Evolutionary conservation across 176 grass and related monocot genomes (phyloP).

Genomic region (Microstegium vimineum): DNA sequence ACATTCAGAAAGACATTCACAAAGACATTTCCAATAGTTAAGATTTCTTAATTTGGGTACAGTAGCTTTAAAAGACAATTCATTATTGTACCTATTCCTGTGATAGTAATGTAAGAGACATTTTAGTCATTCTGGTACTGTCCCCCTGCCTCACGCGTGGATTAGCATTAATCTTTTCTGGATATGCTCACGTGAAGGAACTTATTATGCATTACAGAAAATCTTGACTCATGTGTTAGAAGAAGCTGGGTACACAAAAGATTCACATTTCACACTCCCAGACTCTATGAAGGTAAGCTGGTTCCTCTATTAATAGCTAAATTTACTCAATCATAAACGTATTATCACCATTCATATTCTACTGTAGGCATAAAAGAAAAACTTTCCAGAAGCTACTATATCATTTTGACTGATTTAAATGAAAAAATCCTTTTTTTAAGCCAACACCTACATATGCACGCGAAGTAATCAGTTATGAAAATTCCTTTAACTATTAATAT

Average conservation of each 20-base stretch:
- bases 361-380: background rate
- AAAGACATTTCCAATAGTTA: background rate
- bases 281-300: constrained; percentile 74
- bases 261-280: constrained; percentile 56
- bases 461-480: too few species aligned
- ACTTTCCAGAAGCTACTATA: background rate
- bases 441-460: too few species aligned
- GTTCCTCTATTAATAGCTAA: background rate
- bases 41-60: background rate
- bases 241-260: constrained; percentile 70
- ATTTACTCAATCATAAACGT: background rate
- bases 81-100: background rate
- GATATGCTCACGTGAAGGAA: background rate
- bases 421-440: too few species aligned
- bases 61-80: background rate
- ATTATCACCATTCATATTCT: background rate
- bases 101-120: background rate
- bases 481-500: too few species aligned
- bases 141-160: too few species aligned
- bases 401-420: background rate
- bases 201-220: constrained; percentile 44
- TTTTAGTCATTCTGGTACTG: background rate
- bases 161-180: background rate
- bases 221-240: constrained; percentile 67
- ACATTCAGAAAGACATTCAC: too few species aligned